Evolutionary conservation across 345 rosid species (phyloP), one percentile per base, ranked within the genome.

Genomic region (Boechera stricta): DNA sequence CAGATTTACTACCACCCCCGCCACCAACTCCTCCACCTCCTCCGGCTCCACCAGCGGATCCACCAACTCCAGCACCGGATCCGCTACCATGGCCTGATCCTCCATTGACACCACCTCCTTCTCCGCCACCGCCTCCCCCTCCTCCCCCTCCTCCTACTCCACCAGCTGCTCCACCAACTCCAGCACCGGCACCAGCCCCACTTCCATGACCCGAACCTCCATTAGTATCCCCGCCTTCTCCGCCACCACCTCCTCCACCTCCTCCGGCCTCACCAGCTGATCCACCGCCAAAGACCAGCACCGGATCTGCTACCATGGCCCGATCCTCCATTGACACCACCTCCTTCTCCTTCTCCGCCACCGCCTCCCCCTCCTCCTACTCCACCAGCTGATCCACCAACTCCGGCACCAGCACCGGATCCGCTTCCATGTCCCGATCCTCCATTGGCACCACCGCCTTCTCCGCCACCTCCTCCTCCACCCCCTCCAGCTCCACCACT

Each of bases 41-140:
- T 18, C 21, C 21, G 21, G 21, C 71, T 1, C 69, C 71, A 1
- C 35, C 21, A 18, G 21, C 21, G 21, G 21, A 18, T 18, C 21
- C 21, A 18, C 21, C 21, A 18, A 18, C 21, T 18, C 21, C 73
- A 38, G 45, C 73, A 0, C 64, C 84, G 0, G 72, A 85, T 1
- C 66, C 83, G 0, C 73, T 85, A 1, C 74, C 83, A 57, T 69
- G 70, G 15, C 76, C 81, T 0, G 35, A 54, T 6, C 59, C 69
- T 18, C 82, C 84, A 44, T 36, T 67, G 5, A 29, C 38, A 36
- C 83, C 82, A 29, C 38, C 60, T 33, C 85, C 85, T 15, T 83
- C 83, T 8, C 41, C 63, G 21, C 80, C 89, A 0, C 75, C 89
- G 0, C 21, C 21, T 18, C 21, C 75, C 1, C 69, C 75, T 16